Evolutionary conservation across 306 rosid genomes (phyloP), one percentile per base, ranked within the genome.

Genomic region (Malus sylvestris): DNA sequence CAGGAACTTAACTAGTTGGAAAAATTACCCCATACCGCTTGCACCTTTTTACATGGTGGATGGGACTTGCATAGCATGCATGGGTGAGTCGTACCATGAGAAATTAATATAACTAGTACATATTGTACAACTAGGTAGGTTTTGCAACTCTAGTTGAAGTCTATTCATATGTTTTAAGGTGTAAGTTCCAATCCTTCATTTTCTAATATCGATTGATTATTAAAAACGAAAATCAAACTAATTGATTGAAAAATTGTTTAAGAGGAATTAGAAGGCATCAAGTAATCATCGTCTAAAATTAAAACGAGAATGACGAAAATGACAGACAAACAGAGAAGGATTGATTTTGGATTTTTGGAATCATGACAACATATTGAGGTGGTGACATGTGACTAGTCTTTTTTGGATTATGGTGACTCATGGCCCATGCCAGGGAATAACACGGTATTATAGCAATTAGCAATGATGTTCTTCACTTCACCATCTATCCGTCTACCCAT

Each of bases 371-470:
- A 79, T 64, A 72, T 65, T n/a, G 84, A 77, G 79, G 80, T 78
- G 77, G 83, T 88, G 89, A 88, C 93, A 86, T 85, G 88, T 90
- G 88, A 90, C 81, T 72, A 33, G 55, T 62, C 68, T 82, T 75
- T 83, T 80, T 79, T 82, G 83, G 86, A 88, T 84, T 77, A 83
- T 78, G 76, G 84, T 87, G 93, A 88, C 84, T 68, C 59, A 63
- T 69, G 81, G 71, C 87, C 87, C 89, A 80, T 85, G 91, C 55
- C 91, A 91, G 85, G 51, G 89, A 88, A 88, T 87, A 82, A 85
- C 86, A 78, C 77, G 85, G 86, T 88, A 80, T 81, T 53, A 4
- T 38, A 23, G 55, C 76, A 38, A 22, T 58, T 80, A 61, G 91
- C 85, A 88, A 91, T 85, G 67, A 91, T 90, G 87, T 83, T 3